Base-by-base conservation (phyloP, 176 grass and related monocot genomes). In the Tillandsia leiboldiana region DNA sequence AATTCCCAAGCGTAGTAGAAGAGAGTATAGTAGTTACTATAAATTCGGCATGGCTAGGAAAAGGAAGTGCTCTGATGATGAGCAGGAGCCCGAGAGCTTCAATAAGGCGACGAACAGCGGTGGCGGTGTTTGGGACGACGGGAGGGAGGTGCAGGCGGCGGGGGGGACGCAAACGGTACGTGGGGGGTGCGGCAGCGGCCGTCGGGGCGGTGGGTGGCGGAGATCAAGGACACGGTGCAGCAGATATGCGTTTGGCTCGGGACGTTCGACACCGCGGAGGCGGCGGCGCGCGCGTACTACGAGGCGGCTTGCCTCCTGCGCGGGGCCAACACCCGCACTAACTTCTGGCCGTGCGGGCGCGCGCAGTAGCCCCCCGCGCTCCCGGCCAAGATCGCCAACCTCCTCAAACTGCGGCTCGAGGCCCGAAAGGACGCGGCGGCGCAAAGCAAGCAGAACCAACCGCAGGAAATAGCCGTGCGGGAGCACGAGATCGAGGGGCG, bases 211-310 rank as follows among this genome's bases (percentile, higher is more conserved):
- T 75, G 72, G 72, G 72, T 75, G 61, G 72, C 72, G 13, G 72
- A 75, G 72, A 75, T 75, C 72, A 75, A 75, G 50, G 72, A 75
- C 13, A 75, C 72, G 9, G 51, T 75, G 27, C 72, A 75, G 72
- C 66, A 75, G 72, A 75, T 75, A 11, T 51, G 72, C 11, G 64
- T 75, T 59, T 75, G 73, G 73, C 62, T 66, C 10, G 73, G 73
- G 13, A 75, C 73, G 11, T 75, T 75, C 14, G 73, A 75, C 33
- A 75, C 73, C 15, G 73, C 73, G 2, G 73, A 75, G 64, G 73
- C 64, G 12, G 73, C 73, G 2, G 73, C 73, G 24, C 50, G 62
- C 61, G 72, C 72, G 9, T 75, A 75, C 48, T 62, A 75, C 11
- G 72, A 75, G 62, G 72, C 72, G 7, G 72, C 72, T 49, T 75